phyloP scores from a whole-genome alignment of 768 basidiomycete genomes.

The Leccinum incarnatum region DNA sequence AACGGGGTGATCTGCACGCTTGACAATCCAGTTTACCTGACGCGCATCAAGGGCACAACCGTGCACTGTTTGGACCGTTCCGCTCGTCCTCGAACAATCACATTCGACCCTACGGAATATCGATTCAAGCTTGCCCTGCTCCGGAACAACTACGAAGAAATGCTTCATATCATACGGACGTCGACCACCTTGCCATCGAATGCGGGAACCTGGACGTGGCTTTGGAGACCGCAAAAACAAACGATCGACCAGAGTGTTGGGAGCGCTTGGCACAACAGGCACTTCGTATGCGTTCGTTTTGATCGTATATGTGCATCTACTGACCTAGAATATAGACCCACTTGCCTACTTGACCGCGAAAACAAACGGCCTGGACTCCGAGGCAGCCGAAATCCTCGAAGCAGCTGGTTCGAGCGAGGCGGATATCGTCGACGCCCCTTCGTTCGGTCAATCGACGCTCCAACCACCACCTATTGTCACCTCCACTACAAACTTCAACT shows the following conservation, averaged over 20 bases:
- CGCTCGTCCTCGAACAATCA: conserved; percentile 91
- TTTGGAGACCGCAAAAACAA: conserved; percentile 84
- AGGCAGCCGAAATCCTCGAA: conserved; percentile 88
- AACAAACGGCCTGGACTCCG: conserved; percentile 87
- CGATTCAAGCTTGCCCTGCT: conserved; percentile 96
- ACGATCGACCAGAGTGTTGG: conserved; percentile 93
- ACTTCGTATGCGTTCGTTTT: conserved; percentile 58
- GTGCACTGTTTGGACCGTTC: conserved; percentile 95
- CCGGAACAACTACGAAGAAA: conserved; percentile 94
- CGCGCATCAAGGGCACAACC: conserved; percentile 94
- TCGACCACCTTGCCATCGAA: conserved; percentile 95
- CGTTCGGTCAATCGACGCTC: conserved; percentile 67
- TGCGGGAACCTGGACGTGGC: conserved; percentile 98
- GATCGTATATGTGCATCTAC: neutral
- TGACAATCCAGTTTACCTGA: conserved; percentile 97
- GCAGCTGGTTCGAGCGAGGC: conserved; percentile 83
- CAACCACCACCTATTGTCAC: conserved; percentile 79
- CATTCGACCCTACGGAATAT: conserved; percentile 98
- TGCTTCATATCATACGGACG: conserved; percentile 93
- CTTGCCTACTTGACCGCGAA: conserved; percentile 96
- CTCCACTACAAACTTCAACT: conserved; percentile 68
- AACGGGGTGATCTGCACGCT: conserved; percentile 98
- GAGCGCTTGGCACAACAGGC: conserved; percentile 91
- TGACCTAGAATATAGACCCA: conserved; percentile 60
- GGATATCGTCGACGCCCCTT: conserved; percentile 80